These are phyloP conservation scores for Pulicaria dysenterica DNA, from an alignment of 129 eudicot species.

Conservation along the genomic window DNA sequence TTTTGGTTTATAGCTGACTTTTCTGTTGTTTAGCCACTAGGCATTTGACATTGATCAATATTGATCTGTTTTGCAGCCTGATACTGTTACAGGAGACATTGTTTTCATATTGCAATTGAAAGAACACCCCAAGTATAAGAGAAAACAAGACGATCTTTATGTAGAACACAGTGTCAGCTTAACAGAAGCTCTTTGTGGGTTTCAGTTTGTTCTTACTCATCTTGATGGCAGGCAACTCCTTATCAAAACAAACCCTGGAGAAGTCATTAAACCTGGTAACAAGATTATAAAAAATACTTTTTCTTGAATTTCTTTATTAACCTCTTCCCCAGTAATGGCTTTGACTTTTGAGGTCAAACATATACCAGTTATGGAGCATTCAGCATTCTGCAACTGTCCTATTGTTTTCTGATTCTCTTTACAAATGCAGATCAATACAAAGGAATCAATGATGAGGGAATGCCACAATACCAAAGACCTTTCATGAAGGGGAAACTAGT, in stretches of 20 bases:
- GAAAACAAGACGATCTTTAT: constrained; percentile 66
- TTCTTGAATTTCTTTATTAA: background rate
- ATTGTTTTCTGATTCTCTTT: background rate
- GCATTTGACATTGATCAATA: constrained; percentile 19
- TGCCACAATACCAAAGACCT: constrained; percentile 63
- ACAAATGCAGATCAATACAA: constrained; percentile 53
- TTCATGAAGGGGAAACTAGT: constrained; percentile 64
- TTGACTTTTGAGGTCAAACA: background rate
- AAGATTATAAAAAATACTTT: background rate
- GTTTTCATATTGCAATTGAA: constrained; percentile 62
- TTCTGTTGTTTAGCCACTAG: background rate
- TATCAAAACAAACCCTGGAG: constrained; percentile 70
- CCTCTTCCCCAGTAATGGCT: background rate
- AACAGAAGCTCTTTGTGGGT: constrained; percentile 73
- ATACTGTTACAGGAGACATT: constrained; percentile 63
- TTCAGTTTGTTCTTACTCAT: constrained; percentile 66
- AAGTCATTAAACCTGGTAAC: constrained; percentile 79
- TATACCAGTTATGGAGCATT: background rate
- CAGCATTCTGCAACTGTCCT: background rate
- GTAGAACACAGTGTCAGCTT: constrained; percentile 61
- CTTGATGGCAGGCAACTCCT: constrained; percentile 75
- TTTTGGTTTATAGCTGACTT: background rate
- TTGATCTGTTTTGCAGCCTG: constrained; percentile 59
- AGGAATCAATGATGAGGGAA: constrained; percentile 68
- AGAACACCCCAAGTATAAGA: constrained; percentile 65